Conservation (phyloP, 2,329 filamentous ascomycete genomes). For the Acephala macrosclerotiorum region DNA sequence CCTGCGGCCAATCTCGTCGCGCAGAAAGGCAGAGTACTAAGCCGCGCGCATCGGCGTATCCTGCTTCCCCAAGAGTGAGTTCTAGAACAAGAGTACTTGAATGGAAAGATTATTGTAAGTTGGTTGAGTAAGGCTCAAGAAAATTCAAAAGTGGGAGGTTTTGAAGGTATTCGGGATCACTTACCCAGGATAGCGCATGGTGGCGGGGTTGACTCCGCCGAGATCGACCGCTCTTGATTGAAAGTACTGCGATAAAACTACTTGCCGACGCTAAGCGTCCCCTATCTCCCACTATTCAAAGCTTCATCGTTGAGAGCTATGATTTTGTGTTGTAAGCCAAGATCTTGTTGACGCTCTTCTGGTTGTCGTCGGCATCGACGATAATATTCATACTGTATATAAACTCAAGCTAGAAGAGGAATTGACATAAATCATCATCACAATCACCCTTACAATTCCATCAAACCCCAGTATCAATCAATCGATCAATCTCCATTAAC, state of each 20-base stretch:
- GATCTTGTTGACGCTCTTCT: not conserved
- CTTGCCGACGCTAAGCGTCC: conserved; percentile 16
- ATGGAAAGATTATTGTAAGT: not conserved
- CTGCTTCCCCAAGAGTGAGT: not conserved
- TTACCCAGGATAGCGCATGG: conserved; percentile 13
- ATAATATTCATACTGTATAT: not conserved
- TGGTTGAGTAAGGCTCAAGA: not conserved
- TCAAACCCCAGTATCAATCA: not conserved
- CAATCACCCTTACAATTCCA: not conserved
- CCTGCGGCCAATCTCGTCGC: not conserved
- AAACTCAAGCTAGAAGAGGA: not conserved
- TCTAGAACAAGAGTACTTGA: not conserved
- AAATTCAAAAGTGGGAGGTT: conserved; percentile 15
- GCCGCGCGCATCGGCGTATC: conserved; percentile 9
- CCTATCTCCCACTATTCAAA: conserved; percentile 14
- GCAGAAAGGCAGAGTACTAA: conserved; percentile 1
- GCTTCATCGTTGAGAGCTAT: not conserved
- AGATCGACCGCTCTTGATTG: conserved; percentile 13
- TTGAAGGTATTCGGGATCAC: conserved; percentile 22
- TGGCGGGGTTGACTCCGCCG: conserved; percentile 7
- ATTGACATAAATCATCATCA: not conserved
- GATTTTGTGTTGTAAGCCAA: not conserved
- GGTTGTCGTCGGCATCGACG: not conserved
- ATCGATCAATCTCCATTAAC: not conserved
- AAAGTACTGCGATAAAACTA: conserved; percentile 10